phyloP scores from a whole-genome alignment of 257 asterid genomes.

The Solanum virginianum region DNA sequence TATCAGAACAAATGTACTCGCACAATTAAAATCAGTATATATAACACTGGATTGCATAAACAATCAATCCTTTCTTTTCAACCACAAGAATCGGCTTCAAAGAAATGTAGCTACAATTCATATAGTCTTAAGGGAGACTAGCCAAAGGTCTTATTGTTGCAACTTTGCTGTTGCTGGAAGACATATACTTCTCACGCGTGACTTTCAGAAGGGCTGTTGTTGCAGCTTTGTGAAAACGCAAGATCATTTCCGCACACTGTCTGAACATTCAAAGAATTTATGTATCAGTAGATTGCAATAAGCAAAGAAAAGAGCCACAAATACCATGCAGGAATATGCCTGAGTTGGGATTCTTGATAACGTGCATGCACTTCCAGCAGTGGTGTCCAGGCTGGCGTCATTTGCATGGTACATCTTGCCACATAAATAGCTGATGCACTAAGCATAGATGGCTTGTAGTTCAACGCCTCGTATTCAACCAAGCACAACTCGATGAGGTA shows the following conservation, averaged over 20 bases:
- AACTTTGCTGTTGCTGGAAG: slow-evolving; percentile 27
- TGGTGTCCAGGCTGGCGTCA: slow-evolving; percentile 70
- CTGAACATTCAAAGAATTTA: slow-evolving; percentile 16
- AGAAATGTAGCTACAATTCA: neutral
- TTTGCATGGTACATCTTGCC: slow-evolving; percentile 64
- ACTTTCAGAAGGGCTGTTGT: slow-evolving; percentile 47
- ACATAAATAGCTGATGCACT: slow-evolving; percentile 92
- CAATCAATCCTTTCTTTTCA: neutral
- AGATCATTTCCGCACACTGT: slow-evolving; percentile 63
- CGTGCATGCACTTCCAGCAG: slow-evolving; percentile 54
- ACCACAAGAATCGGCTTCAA: neutral
- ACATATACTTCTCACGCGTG: slow-evolving; percentile 53
- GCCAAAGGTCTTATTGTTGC: slow-evolving; percentile 57
- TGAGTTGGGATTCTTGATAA: slow-evolving; percentile 61
- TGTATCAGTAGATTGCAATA: neutral
- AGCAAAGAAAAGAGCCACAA: neutral
- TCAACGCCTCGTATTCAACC: slow-evolving; percentile 74
- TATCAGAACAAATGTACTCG: neutral
- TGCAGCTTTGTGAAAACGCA: slow-evolving; percentile 75
- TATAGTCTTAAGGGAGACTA: slow-evolving; percentile 30
- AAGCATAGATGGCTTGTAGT: slow-evolving; percentile 79
- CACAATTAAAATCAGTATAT: neutral
- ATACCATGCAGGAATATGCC: slow-evolving; percentile 20
- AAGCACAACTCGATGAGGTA: slow-evolving; percentile 90
- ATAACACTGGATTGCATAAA: neutral